These are phyloP conservation scores for Acer yangbiense DNA, from an alignment of 345 rosid genomes.

Conservation along the genomic window DNA sequence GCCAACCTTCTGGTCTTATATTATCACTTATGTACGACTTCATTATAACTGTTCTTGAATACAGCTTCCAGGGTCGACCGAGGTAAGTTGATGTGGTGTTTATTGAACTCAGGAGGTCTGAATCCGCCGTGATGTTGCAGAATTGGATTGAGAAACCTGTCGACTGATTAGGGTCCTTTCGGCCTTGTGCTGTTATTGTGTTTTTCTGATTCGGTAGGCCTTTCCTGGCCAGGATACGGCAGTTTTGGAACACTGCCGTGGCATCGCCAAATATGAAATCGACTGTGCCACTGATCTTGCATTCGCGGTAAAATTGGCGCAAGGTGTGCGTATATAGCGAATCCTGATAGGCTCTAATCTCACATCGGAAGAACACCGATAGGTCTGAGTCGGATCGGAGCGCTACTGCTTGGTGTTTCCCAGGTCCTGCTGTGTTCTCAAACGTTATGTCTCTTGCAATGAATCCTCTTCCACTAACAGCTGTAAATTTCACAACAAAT, in stretches of 20 bases:
- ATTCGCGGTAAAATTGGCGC: conserved; percentile 89
- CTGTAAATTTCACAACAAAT: conserved; percentile 39
- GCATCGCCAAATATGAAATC: conserved; percentile 93
- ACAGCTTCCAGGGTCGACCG: conserved; percentile 87
- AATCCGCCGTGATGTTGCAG: conserved; percentile 70
- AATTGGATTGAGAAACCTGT: conserved; percentile 89
- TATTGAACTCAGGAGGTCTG: conserved; percentile 47
- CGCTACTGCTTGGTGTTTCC: conserved; percentile 88
- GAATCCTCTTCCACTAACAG: conserved; percentile 87
- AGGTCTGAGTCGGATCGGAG: conserved; percentile 79
- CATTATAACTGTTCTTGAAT: conserved; percentile 78
- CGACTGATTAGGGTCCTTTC: conserved; percentile 61
- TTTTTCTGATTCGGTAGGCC: conserved; percentile 73
- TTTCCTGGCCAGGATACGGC: conserved; percentile 59
- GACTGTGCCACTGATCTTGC: conserved; percentile 75
- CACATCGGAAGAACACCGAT: conserved; percentile 61
- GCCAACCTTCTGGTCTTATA: conserved; percentile 75
- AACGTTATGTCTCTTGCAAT: conserved; percentile 74
- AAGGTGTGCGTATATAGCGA: conserved; percentile 82
- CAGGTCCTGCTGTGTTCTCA: conserved; percentile 85
- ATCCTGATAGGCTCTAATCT: conserved; percentile 77
- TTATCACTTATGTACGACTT: conserved; percentile 58
- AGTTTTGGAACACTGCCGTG: conserved; percentile 70
- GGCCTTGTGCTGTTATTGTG: conserved; percentile 87
- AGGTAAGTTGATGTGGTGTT: conserved; percentile 59